These are phyloP conservation scores for Trichothecium roseum DNA, from an alignment of 2,329 filamentous ascomycete genomes.

Conservation along the genomic window DNA sequence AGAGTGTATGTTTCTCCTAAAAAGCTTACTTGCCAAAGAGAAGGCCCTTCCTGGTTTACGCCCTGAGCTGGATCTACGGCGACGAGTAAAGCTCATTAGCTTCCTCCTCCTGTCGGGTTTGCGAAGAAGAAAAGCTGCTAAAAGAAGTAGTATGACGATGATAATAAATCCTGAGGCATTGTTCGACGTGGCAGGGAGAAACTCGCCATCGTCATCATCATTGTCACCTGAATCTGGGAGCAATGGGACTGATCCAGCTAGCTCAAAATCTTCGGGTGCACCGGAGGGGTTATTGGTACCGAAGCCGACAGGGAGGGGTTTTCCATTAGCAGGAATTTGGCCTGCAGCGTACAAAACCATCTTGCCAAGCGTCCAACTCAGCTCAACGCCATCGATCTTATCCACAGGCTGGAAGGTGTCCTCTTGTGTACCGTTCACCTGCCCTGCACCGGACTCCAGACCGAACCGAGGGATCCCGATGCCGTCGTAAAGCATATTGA, in stretches of 20 bases:
- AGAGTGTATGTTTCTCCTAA: constrained; percentile 43
- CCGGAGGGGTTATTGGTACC: constrained; percentile 65
- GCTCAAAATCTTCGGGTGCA: constrained; percentile 71
- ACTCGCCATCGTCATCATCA: constrained; percentile 43
- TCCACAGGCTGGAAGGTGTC: constrained; percentile 88
- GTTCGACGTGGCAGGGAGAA: constrained; percentile 50
- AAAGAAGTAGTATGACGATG: constrained; percentile 62
- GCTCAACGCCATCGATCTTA: constrained; percentile 82
- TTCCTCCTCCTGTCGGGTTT: constrained; percentile 61
- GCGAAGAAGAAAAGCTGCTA: constrained; percentile 63
- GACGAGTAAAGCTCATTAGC: constrained; percentile 16
- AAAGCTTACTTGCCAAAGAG: constrained; percentile 52
- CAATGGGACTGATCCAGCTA: constrained; percentile 51
- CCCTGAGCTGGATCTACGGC: constrained; percentile 13
- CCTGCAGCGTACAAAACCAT: constrained; percentile 92
- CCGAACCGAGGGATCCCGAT: constrained; percentile 86
- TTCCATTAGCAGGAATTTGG: constrained; percentile 59
- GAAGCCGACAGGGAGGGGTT: constrained; percentile 71
- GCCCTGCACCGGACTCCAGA: constrained; percentile 48
- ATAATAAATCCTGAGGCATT: constrained; percentile 65
- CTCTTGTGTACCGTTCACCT: constrained; percentile 25
- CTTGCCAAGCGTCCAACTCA: constrained; percentile 95
- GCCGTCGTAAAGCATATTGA: constrained; percentile 90
- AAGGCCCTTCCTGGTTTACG: constrained; percentile 38
- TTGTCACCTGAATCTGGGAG: constrained; percentile 16